Base-by-base conservation (phyloP, 2,329 filamentous ascomycete species). In the Chaetomiaceae sp. region DNA sequence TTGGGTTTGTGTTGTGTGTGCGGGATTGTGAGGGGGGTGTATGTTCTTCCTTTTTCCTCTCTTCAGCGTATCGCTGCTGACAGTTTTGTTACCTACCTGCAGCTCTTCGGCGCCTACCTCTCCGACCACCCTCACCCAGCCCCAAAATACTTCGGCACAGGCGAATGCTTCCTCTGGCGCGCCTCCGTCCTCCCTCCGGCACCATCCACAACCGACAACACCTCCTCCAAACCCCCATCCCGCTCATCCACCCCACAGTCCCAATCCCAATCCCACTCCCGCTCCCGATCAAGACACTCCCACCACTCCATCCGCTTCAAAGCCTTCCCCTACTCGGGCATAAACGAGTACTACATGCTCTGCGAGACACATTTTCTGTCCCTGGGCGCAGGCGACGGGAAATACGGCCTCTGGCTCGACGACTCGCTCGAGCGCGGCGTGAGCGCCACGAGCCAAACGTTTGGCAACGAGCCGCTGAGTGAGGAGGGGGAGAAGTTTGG, bases 311-410 rank as follows among this genome's bases (percentile, higher is more conserved):
- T 97, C 61, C 84, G 94, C 19, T 99, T 99, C 79, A 96, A 96
- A 72, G 92, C 92, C 0, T 99, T 97, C 64, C 91, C 92, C 0
- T 97, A 96, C 66, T 95, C 88, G 53, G 94, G 94, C 5, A 82
- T 95, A 37, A 97, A 99, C 69, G 94, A 97, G 70, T 99, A 95
- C 68, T 90, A 92, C 75, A 94, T 97, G 61, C 88, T 95, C 65
- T 97, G 92, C 71, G 91, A 97, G 71, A 77, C 83, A 3, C 82
- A 85, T 22, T 97, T 88, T 68, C 71, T 99, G 14, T 94, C 88
- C 64, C 79, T 97, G 19, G 94, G 94, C 11, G 92, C 90, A 51
- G 89, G 79, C 39, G 91, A 96, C 62, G 92, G 94, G 0, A 88
- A 88, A 63, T 97, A 94, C 68, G 94, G 94, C 2, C 75, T 99